A percentile compares a stretch with the other conserved stretches of the same genome.
phyloP scores from a whole-genome alignment of 768 basidiomycete species.

The Tricholoma matsutake region DNA sequence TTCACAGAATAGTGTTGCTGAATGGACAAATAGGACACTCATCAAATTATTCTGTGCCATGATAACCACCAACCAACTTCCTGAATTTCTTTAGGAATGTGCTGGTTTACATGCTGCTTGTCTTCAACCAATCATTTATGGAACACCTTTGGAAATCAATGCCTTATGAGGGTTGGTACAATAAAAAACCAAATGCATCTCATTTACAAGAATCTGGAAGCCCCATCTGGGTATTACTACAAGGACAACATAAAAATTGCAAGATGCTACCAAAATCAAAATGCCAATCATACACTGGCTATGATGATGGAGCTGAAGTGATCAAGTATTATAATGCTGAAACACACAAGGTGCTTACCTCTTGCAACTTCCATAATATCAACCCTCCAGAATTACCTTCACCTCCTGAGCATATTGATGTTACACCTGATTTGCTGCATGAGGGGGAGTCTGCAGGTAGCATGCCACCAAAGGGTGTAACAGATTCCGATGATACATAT shows the following conservation, averaged over 20 bases:
- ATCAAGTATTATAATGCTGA: conserved; percentile 3
- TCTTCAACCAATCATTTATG: background rate
- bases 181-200: conserved; percentile 21
- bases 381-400: background rate
- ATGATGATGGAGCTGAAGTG: too few relatives aligned
- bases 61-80: too few relatives aligned
- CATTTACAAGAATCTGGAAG: conserved; percentile 12
- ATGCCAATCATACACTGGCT: too few relatives aligned
- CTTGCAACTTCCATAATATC: background rate
- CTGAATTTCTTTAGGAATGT: too few relatives aligned
- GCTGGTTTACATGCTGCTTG: background rate
- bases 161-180: conserved; percentile 16
- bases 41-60: too few relatives aligned
- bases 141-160: conserved; percentile 1
- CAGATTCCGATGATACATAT: too few relatives aligned
- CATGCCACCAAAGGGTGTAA: background rate
- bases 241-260: background rate
- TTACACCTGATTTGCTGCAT: background rate
- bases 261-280: conserved; percentile 5
- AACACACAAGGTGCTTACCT: conserved; percentile 1
- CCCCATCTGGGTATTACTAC: conserved; percentile 13
- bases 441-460: background rate
- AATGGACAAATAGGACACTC: conserved; percentile 27
- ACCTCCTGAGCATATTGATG: background rate
- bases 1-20: conserved; percentile 5